phyloP scores from a whole-genome alignment of 176 grass and related monocot genomes.

The Oryza punctata region DNA sequence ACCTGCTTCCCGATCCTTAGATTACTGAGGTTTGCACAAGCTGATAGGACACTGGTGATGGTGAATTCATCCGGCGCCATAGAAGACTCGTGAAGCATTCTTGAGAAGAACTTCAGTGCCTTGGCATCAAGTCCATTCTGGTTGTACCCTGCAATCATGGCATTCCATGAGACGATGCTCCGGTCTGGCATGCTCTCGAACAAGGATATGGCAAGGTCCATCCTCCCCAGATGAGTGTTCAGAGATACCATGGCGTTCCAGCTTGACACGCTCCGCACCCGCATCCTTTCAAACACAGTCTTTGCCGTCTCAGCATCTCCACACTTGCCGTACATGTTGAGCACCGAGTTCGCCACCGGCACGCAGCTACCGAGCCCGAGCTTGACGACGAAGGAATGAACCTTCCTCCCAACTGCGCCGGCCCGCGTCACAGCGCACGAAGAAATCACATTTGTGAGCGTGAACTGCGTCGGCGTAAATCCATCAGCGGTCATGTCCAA shows the following conservation, averaged over 20 bases:
- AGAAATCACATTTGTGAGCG: conserved; percentile 73
- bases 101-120: conserved; percentile 65
- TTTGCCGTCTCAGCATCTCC: conserved; percentile 57
- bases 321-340: conserved; percentile 79
- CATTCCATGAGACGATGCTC: conserved; percentile 81
- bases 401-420: conserved; percentile 40
- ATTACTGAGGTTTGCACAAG: conserved; percentile 53
- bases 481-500: conserved; percentile 63
- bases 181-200: conserved; percentile 64
- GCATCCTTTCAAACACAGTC: conserved; percentile 65
- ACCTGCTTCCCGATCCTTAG: conserved; percentile 62
- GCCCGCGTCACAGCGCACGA: conserved; percentile 45
- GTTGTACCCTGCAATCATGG: conserved; percentile 77
- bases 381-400: conserved; percentile 64
- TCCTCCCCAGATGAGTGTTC: conserved; percentile 55
- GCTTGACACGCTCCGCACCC: conserved; percentile 50
- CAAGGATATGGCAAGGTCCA: conserved; percentile 60
- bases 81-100: conserved; percentile 53
- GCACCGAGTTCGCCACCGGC: conserved; percentile 62
- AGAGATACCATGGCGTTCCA: conserved; percentile 73
- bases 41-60: conserved; percentile 57
- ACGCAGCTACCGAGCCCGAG: conserved; percentile 61
- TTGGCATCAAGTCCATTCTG: conserved; percentile 60
- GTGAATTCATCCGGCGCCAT: conserved; percentile 55
- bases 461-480: conserved; percentile 65